Conservation (phyloP, 805 yeast genomes). For the Candida suzukii region DNA sequence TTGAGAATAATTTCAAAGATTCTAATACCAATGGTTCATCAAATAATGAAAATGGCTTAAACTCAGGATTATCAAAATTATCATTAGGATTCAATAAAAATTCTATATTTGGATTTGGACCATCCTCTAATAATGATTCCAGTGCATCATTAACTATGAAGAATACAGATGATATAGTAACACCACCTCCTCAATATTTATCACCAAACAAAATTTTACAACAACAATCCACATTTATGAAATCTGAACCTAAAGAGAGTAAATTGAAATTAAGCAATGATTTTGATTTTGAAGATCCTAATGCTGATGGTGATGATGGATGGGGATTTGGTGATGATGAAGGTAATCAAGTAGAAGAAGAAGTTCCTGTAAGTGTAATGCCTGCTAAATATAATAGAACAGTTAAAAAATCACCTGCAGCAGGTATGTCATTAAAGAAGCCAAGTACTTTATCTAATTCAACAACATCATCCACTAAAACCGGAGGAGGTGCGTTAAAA, state of each 20-base stretch:
- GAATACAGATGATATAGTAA: slow-evolving; percentile 4
- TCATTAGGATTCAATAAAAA: slow-evolving; percentile 8
- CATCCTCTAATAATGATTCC: slow-evolving; percentile 7
- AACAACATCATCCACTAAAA: background rate
- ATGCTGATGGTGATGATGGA: slow-evolving; percentile 18
- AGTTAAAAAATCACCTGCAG: slow-evolving; percentile 1
- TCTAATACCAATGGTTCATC: background rate
- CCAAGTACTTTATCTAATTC: background rate
- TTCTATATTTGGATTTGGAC: slow-evolving; percentile 12
- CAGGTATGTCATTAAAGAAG: background rate
- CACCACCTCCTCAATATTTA: background rate
- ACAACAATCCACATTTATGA: background rate
- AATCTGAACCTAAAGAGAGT: background rate
- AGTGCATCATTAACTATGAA: slow-evolving; percentile 13
- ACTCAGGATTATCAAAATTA: slow-evolving; percentile 10
- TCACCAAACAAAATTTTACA: background rate
- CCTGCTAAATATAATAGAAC: background rate
- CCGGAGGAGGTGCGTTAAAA: slow-evolving; percentile 10
- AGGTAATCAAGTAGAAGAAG: slow-evolving; percentile 6
- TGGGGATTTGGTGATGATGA: slow-evolving; percentile 25
- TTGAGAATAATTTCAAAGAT: slow-evolving; percentile 9
- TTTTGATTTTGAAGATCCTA: slow-evolving; percentile 1
- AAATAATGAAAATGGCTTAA: background rate
- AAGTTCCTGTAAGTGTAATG: slow-evolving; percentile 1
- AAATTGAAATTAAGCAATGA: background rate